Evolutionary conservation across 2,329 filamentous ascomycete genomes (phyloP).

Genomic region (Microcyclosporella mali): DNA sequence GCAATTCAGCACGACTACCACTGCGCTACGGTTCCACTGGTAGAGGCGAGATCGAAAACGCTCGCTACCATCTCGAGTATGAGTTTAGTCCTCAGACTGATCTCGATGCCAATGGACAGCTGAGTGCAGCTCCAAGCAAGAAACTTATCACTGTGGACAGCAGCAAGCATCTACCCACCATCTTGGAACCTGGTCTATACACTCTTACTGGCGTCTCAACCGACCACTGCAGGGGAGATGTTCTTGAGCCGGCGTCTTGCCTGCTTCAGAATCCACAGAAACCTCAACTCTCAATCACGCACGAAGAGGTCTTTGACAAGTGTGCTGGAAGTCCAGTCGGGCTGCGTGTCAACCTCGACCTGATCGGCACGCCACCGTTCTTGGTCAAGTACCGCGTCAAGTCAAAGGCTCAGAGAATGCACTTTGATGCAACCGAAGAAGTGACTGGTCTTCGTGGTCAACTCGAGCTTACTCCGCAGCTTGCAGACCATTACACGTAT

Average conservation of each 20-base stretch:
- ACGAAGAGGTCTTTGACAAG: constrained; percentile 84
- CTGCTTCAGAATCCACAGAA: constrained; percentile 85
- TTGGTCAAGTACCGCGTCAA: constrained; percentile 69
- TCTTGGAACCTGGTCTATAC: constrained; percentile 78
- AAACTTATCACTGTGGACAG: constrained; percentile 58
- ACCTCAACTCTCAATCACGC: constrained; percentile 66
- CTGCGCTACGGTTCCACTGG: constrained; percentile 62
- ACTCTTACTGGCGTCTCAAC: constrained; percentile 74
- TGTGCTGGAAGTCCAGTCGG: constrained; percentile 93
- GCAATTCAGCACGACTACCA: constrained; percentile 61
- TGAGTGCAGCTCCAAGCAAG: constrained; percentile 53
- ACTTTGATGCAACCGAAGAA: constrained; percentile 44
- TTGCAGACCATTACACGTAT: constrained; percentile 82
- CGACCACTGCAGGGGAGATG: constrained; percentile 76
- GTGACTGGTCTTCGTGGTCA: constrained; percentile 73
- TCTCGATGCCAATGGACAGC: constrained; percentile 63
- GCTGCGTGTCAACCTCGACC: constrained; percentile 77
- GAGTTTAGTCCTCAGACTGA: constrained; percentile 71
- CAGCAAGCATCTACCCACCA: constrained; percentile 57
- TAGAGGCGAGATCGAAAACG: constrained; percentile 51
- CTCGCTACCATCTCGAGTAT: constrained; percentile 69
- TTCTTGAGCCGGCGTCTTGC: constrained; percentile 91
- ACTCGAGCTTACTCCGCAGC: constrained; percentile 71
- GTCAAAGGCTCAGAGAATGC: constrained; percentile 51
- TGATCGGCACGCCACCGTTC: constrained; percentile 91